Conservation (phyloP, 345 rosid genomes). For the Dovyalis caffra region DNA sequence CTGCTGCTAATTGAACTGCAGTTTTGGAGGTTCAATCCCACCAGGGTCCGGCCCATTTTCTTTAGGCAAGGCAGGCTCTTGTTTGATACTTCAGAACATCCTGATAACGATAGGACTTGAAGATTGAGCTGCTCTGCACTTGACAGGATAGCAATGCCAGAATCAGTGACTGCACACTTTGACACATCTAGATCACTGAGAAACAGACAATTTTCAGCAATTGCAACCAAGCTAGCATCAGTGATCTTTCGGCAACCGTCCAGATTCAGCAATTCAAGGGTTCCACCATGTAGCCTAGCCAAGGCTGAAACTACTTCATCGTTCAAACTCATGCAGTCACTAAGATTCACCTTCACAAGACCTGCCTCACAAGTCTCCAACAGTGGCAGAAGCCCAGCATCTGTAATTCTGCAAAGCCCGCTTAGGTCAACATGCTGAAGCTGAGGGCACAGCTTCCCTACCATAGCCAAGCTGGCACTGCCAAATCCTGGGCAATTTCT, state of each 20-base stretch:
- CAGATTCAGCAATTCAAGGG: constrained; percentile 71
- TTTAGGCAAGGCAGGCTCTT: constrained; percentile 54
- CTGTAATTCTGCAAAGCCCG: constrained; percentile 56
- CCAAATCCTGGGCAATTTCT: constrained; percentile 71
- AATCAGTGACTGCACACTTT: constrained; percentile 61
- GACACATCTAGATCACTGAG: constrained; percentile 81
- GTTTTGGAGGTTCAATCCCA: constrained; percentile 76
- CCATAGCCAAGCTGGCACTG: constrained; percentile 46
- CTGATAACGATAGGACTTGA: constrained; percentile 71
- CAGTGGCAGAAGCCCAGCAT: constrained; percentile 58
- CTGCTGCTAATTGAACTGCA: constrained; percentile 65
- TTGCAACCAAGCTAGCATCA: constrained; percentile 58
- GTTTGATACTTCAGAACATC: constrained; percentile 66
- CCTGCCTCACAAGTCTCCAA: constrained; percentile 55
- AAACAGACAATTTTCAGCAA: constrained; percentile 67
- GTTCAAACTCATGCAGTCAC: constrained; percentile 69
- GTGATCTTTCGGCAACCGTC: constrained; percentile 70
- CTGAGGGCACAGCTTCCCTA: constrained; percentile 64
- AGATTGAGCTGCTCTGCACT: constrained; percentile 51
- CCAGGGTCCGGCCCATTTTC: constrained; percentile 57
- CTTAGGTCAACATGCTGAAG: constrained; percentile 60
- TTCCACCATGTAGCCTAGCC: constrained; percentile 59
- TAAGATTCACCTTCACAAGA: constrained; percentile 73
- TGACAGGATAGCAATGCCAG: constrained; percentile 59
- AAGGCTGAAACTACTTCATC: constrained; percentile 56